Evolutionary conservation across 495 filamentous ascomycete genomes (phyloP).

Genomic region (Aspergillus steynii): DNA sequence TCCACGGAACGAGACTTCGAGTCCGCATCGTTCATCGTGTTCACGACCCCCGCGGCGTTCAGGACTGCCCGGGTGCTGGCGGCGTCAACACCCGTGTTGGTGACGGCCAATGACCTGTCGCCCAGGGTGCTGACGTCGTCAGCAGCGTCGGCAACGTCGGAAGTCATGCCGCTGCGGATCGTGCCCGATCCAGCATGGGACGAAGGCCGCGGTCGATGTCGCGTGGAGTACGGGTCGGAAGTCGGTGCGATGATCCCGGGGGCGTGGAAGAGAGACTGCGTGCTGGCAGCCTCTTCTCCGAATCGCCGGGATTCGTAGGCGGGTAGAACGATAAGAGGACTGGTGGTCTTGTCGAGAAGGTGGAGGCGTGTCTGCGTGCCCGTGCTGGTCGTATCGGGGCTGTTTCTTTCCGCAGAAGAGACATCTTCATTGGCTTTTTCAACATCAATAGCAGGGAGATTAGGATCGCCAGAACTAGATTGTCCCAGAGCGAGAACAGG

Average conservation of each 20-base stretch:
- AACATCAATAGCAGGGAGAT: not conserved
- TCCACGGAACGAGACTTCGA: slow-evolving; percentile 30
- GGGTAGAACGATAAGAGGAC: slow-evolving; percentile 35
- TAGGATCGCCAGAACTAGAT: not conserved
- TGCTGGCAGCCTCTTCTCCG: slow-evolving; percentile 38
- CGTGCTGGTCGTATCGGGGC: not conserved
- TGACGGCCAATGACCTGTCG: slow-evolving; percentile 28
- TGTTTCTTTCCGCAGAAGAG: not conserved
- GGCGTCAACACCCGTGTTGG: slow-evolving; percentile 25
- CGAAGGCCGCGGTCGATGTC: slow-evolving; percentile 22
- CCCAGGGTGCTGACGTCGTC: slow-evolving; percentile 36
- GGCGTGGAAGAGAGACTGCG: slow-evolving; percentile 37
- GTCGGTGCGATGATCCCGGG: slow-evolving; percentile 30
- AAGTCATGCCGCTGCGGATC: slow-evolving; percentile 36
- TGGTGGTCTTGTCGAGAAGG: slow-evolving; percentile 20
- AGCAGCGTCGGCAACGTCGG: slow-evolving; percentile 25
- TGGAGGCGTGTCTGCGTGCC: not conserved
- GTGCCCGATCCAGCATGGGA: slow-evolving; percentile 32
- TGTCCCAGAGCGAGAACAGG: not conserved
- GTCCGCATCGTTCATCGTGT: slow-evolving; percentile 18
- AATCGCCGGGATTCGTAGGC: slow-evolving; percentile 30
- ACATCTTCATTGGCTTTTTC: not conserved
- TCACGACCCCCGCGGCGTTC: slow-evolving; percentile 32
- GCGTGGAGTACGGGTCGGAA: slow-evolving; percentile 24
- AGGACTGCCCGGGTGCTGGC: slow-evolving; percentile 42